Base-by-base conservation (phyloP, 2,329 filamentous ascomycete genomes). In the Colletotrichum tabaci region DNA sequence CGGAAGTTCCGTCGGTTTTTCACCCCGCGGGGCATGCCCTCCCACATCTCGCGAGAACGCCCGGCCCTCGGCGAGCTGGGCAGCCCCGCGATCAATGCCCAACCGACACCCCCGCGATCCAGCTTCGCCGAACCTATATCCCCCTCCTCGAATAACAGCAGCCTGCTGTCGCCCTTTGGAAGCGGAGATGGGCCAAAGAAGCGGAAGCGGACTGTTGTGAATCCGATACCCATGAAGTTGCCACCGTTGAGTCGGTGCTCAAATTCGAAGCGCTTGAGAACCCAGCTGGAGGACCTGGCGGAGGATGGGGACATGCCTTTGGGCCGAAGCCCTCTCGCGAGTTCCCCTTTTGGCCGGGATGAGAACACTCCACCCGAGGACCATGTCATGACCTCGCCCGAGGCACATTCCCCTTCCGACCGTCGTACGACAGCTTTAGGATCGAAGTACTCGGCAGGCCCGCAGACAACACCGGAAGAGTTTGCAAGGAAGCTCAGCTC, bases 1-100 rank as follows among this genome's bases (percentile, higher is more conserved):
- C 81, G 86, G 74, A 88, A 87, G 76, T 89, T 89, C 73, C 82
- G 77, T 44, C 82, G 82, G 35, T 89, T 89, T 82, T 89, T 89
- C 73, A 87, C 86, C 12, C 87, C 87, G 21, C 82, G 86, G 26
- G 82, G 82, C 16, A 81, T 83, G 38, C 80, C 82, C 2, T 77
- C 80, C 15, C 76, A 80, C 44, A 79, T 79, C 21, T 84, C 81
- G 66, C 79, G 82, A 6, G 82, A 81, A 58, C 79, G 84, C 47
- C 79, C 77, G 64, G 84, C 82, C 5, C 80, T 86, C 26, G 77
- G 79, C 42, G 83, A 85, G 63, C 80, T 86, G 46, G 82, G 82
- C 15, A 80, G 80, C 13, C 78, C 82, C 35, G 79, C 78, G 16
- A 62, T 86, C 40, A 86, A 85, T 67, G 56, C 52, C 15, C 71